Conservation (phyloP, 1,284 basidiomycete species). For the Ganoderma leucocontextum region DNA sequence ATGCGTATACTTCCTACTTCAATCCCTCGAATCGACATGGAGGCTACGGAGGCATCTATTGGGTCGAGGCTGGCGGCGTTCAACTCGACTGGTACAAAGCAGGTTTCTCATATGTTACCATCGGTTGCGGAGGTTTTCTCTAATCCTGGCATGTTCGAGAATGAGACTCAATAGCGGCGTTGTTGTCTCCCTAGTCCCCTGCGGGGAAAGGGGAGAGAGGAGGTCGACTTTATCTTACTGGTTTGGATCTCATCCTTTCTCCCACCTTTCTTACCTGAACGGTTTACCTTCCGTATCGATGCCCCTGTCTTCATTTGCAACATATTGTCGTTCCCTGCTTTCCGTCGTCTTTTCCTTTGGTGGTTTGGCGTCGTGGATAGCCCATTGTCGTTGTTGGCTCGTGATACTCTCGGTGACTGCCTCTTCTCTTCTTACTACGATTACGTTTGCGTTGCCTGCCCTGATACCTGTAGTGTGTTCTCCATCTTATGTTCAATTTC, state of each 20-base stretch:
- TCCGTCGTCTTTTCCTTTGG: conserved; percentile 15
- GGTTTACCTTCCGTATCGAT: conserved; percentile 31
- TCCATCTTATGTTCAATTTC: conserved; percentile 9
- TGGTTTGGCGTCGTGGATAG: conserved; percentile 31
- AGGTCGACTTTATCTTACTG: conserved; percentile 27
- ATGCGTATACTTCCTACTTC: conserved; percentile 11
- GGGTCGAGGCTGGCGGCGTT: conserved; percentile 20
- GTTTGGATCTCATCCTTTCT: conserved; percentile 25
- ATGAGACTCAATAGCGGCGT: conserved; percentile 26
- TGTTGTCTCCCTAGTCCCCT: conserved; percentile 39
- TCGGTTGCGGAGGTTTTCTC: conserved; percentile 33
- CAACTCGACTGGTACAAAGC: conserved; percentile 19
- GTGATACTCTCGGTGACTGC: conserved; percentile 28
- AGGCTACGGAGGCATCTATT: conserved; percentile 9
- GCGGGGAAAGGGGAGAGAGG: conserved; percentile 39
- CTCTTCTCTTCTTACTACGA: conserved; percentile 19
- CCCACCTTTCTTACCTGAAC: conserved; percentile 25
- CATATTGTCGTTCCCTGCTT: conserved; percentile 20
- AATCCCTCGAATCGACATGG: conserved; percentile 17
- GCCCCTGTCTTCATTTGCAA: conserved; percentile 26
- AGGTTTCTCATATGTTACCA: conserved; percentile 18
- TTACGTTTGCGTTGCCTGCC: conserved; percentile 15
- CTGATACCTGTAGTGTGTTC: conserved; percentile 14
- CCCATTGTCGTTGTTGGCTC: conserved; percentile 27
- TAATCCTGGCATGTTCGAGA: conserved; percentile 27